Evolutionary conservation across 2,329 filamentous ascomycete genomes (phyloP), one percentile per base, ranked within the genome.

Genomic region (Scopulariopsis brevicaulis): DNA sequence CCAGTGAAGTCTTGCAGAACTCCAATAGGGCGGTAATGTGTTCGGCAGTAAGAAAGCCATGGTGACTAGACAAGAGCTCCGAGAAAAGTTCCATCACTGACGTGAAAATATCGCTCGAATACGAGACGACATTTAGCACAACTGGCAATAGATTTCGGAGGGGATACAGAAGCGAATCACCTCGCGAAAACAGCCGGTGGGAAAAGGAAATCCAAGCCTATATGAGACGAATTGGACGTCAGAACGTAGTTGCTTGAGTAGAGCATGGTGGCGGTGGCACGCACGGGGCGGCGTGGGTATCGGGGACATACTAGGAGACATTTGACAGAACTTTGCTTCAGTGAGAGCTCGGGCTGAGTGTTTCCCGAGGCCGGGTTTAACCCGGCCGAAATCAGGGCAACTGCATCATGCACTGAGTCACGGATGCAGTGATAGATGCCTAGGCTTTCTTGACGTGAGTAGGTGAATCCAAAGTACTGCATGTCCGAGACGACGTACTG

Each of bases 31-130:
- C 71, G 14, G 75, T 68, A 62, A 85, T 81, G 64, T 90, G 82
- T 20, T 79, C 71, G 12, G 75, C 70, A 4, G 73, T 79, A 55
- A 90, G 78, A 62, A 90, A 85, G 52, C 74, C 75, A 12, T 81
- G 82, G 69, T 82, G 87, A 65, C 84, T 86, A 34, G 77, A 77
- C 12, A 91, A 71, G 4, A 85, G 73, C 58, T 90, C 86, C 4
- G 77, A 79, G 60, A 90, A 78, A 1, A 87, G 69, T 62, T 89
- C 85, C 53, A 85, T 75, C 0, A 85, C 77, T 15, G 76, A 73
- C 46, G 82, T 78, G 61, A 84, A 86, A 14, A 84, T 70, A 32
- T 84, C 77, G 40, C 81, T 73, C 24, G 79, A 73, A 53, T 83
- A 14, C 18, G 51, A 32, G 53, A 50, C 25, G 4, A 50, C 85